These are phyloP conservation scores for Sclerospora graminicola DNA, from an alignment of 352 stramenopile genomes.

Conservation along the genomic window DNA sequence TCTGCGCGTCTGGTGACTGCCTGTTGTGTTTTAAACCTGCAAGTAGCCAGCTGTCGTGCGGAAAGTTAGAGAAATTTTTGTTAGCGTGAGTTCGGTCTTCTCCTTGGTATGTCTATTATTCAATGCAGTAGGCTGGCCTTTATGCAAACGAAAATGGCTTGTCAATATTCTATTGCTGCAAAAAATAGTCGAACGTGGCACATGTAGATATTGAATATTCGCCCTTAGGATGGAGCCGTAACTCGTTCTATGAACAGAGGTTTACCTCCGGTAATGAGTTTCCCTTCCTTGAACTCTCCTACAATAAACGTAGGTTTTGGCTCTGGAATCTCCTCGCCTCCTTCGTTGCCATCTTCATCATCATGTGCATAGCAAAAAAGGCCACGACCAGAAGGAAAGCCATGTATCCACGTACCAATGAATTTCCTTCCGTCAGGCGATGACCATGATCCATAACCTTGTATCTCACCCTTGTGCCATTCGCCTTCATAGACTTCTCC, in stretches of 20 bases:
- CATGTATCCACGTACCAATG: conserved; percentile 46
- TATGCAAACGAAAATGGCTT: conserved; percentile 44
- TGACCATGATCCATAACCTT: conserved; percentile 60
- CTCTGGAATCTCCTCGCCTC: conserved; percentile 5
- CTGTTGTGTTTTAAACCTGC: conserved; percentile 25
- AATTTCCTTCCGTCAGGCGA: conserved; percentile 32
- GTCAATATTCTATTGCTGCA: no score
- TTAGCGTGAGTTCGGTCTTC: conserved; percentile 45
- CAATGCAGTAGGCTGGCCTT: conserved; percentile 51
- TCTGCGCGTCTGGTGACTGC: conserved; percentile 32
- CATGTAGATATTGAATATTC: no score
- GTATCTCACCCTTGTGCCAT: conserved; percentile 36
- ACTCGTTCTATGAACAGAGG: conserved; percentile 37
- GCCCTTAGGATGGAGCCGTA: conserved; percentile 24
- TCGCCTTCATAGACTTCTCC: conserved; percentile 63
- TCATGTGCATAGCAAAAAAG: conserved; percentile 32
- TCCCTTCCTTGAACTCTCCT: conserved; percentile 36
- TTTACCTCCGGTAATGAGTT: conserved; percentile 27
- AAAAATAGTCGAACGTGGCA: no score
- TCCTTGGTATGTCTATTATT: conserved; percentile 69
- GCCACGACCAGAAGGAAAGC: conserved; percentile 39
- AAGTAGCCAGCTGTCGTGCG: conserved; percentile 23
- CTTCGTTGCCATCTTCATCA: conserved; percentile 16
- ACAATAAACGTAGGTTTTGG: conserved; percentile 10
- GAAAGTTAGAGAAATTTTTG: conserved; percentile 78